Evolutionary conservation across 176 grass and related monocot species (phyloP).

Genomic region (Musa schizocarpa): DNA sequence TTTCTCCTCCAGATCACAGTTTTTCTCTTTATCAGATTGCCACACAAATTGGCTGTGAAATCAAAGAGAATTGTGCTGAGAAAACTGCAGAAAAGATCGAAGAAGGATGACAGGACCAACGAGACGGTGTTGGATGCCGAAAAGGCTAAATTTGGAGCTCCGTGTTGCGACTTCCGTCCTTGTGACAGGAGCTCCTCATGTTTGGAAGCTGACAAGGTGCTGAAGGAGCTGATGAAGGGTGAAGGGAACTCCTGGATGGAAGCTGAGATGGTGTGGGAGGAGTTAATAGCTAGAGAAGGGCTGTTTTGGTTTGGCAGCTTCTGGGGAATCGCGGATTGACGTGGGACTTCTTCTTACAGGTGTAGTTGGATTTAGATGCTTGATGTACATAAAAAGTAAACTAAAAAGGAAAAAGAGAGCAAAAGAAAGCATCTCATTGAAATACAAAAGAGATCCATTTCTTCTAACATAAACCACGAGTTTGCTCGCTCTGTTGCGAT

Average conservation of each 20-base stretch:
- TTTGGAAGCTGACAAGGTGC: slow-evolving; percentile 7
- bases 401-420: too few species aligned
- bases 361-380: too few species aligned
- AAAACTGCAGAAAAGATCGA: slow-evolving; percentile 31
- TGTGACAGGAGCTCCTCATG: neutral
- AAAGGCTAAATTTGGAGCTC: neutral
- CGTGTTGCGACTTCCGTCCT: neutral
- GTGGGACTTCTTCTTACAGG: too few species aligned
- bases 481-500: too few species aligned
- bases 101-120: slow-evolving; percentile 7
- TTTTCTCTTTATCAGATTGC: slow-evolving; percentile 12
- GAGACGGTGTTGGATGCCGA: slow-evolving; percentile 18
- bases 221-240: neutral
- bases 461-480: too few species aligned
- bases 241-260: neutral
- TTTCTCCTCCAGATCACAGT: slow-evolving; percentile 11
- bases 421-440: too few species aligned
- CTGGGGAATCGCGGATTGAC: slow-evolving; percentile 26
- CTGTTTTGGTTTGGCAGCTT: slow-evolving; percentile 94
- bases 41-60: slow-evolving; percentile 43
- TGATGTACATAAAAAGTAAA: too few species aligned
- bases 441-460: too few species aligned
- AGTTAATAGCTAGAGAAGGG: slow-evolving; percentile 40
- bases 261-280: slow-evolving; percentile 33
- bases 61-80: slow-evolving; percentile 60